Base-by-base conservation (phyloP, 805 yeast species). In the Barnettozyma pratensis region DNA sequence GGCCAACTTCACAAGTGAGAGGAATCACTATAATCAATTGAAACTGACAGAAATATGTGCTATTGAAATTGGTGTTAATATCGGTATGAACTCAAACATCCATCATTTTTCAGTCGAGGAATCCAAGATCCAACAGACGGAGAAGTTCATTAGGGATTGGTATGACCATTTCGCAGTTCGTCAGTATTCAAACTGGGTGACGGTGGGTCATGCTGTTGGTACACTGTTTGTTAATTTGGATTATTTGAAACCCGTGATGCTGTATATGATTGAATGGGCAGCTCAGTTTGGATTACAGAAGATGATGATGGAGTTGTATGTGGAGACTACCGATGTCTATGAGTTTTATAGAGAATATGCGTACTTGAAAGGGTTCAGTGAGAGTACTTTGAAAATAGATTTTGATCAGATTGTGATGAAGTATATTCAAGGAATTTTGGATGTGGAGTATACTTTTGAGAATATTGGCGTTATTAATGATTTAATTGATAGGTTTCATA, bases 171-270 rank as follows among this genome's bases (percentile, higher is more conserved):
- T 41, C 2, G 34, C 43, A 7, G 34, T 45, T 4, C 32, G 19
- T 4, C 11, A 32, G 7, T 49, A 43, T 28, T 41, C 49, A 11
- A 48, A 48, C 4, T 53, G 52, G 51, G 45, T 53, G 2, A 47
- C 53, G 46, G 31, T 49, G 35, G 58, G 59, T 2, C 57, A 56
- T 26, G 46, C 51, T 7, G 37, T 56, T 14, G 58, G 58, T 4
- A 35, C 45, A 4, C 3, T 51, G 9, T 41, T 54, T 26, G 14
- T 41, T 7, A 45, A 52, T 10, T 34, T 50, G 3, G 46, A 49
- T 1, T 12, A 25, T 35, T 26, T 55, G 7, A 28, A 38, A 5
- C 45, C 42, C 1, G 32, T 42, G 6, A 29, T 55, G 5, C n/a
- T 25, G 7, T 28, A 27, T 28, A 14, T 54, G n/a, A 37, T 50